Evolutionary conservation across 805 yeast species (phyloP).

Genomic region (Saccharomycopsis sp.): DNA sequence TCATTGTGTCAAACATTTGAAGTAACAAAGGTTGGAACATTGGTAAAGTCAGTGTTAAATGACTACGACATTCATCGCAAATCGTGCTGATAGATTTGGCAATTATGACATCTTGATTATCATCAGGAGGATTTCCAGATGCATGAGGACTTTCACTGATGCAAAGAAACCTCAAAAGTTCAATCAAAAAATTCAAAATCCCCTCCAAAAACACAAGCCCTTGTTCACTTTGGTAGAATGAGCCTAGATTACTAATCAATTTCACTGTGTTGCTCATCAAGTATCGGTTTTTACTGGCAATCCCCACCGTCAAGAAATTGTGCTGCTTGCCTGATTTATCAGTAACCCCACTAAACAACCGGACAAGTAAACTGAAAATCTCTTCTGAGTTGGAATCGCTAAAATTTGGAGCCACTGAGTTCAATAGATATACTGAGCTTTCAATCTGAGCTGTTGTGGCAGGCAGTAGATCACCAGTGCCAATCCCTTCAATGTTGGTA

Average conservation of each 20-base stretch:
- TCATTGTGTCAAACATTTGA: constrained; percentile 36
- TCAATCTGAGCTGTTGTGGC: too few relatives aligned
- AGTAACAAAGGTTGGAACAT: constrained; percentile 39
- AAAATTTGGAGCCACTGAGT: too few relatives aligned
- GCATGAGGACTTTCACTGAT: too few relatives aligned
- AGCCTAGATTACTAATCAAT: constrained; percentile 50
- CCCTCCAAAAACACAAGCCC: constrained; percentile 40
- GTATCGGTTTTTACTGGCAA: constrained; percentile 22
- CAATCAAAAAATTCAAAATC: constrained; percentile 50
- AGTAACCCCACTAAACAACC: background rate
- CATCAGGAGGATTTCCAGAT: constrained; percentile 2
- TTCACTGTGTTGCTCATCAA: constrained; percentile 44
- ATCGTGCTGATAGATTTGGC: constrained; percentile 43
- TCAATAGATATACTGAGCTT: too few relatives aligned
- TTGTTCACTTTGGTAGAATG: constrained; percentile 41
- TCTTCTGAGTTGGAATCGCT: too few relatives aligned
- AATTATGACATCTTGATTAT: constrained; percentile 6
- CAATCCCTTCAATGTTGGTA: too few relatives aligned
- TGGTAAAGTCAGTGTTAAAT: constrained; percentile 35
- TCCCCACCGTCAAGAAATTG: constrained; percentile 23
- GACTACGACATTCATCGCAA: constrained; percentile 43
- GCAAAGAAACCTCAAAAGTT: too few relatives aligned
- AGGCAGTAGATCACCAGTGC: too few relatives aligned
- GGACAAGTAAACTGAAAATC: too few relatives aligned
- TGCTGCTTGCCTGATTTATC: background rate